phyloP scores from a whole-genome alignment of 345 rosid genomes.

The Excoecaria cochinchinensis region DNA sequence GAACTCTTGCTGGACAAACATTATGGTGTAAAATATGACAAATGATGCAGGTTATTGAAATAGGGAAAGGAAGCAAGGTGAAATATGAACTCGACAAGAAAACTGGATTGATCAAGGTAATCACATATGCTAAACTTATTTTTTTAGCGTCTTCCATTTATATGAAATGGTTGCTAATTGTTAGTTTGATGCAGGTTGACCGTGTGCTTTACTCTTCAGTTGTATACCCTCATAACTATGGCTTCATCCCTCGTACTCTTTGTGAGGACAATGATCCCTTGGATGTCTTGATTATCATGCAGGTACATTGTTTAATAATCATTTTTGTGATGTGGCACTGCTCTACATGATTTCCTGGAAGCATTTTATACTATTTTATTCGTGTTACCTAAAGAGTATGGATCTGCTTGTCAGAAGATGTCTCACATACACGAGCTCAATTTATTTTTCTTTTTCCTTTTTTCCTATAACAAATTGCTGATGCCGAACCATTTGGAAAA shows the following conservation, averaged over 20 bases:
- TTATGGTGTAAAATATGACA: not conserved
- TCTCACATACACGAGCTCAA: no score
- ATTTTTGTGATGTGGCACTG: not conserved
- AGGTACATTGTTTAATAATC: slow-evolving; percentile 12
- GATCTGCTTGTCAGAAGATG: no score
- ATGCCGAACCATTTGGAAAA: not conserved
- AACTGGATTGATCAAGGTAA: slow-evolving; percentile 34
- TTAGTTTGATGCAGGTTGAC: slow-evolving; percentile 26
- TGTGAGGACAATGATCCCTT: slow-evolving; percentile 37
- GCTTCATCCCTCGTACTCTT: slow-evolving; percentile 36
- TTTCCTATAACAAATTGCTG: not conserved
- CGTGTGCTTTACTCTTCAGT: slow-evolving; percentile 38
- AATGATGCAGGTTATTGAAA: slow-evolving; percentile 31
- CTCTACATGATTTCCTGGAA: not conserved
- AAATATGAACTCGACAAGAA: slow-evolving; percentile 38
- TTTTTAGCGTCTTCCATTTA: not conserved
- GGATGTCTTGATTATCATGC: slow-evolving; percentile 35
- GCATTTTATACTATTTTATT: not conserved
- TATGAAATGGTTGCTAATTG: not conserved
- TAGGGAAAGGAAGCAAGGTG: slow-evolving; percentile 37
- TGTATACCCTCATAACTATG: slow-evolving; percentile 39
- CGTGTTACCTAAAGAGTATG: no score
- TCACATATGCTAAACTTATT: not conserved
- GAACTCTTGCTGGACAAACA: not conserved
- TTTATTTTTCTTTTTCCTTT: not conserved